Base-by-base conservation (phyloP, 2,329 filamentous ascomycete genomes). In the Stylonectria norvegica region DNA sequence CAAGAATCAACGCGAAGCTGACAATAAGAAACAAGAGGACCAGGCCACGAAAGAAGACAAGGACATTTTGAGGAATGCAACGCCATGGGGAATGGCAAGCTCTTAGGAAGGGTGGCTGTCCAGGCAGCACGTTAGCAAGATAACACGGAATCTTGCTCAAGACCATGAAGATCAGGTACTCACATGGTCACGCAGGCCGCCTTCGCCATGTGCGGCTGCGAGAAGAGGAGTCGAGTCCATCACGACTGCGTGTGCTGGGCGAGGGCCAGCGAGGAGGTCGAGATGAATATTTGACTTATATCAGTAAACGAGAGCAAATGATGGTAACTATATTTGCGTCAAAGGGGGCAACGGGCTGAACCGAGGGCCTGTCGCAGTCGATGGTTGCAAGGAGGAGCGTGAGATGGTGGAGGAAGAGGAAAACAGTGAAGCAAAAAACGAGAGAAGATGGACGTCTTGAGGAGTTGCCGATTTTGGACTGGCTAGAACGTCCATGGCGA, bases 31-130 rank as follows among this genome's bases (percentile, higher is more conserved):
- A 73, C 5, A 58, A 61, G 15, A 75, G 48, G 9, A 75, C 46
- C 4, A 63, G 29, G 9, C 65, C 64, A 29, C 75, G 70, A 15
- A 75, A 49, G 39, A 62, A 57, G 34, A 73, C 65, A 33, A 78
- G 64, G 20, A 62, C 40, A 32, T 67, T 68, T 45, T 76, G 73
- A 18, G 65, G 66, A 34, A 77, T 67, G 37, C 53, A 63, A 5
- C 60, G 51, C 71, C 73, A 77, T 15, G 73, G 69, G 2, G 75
- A 77, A 46, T 76, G 74, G 28, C 69, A 71, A 33, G 67, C 71
- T 52, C 72, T 70, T 11, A 75, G 64, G 41, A 73, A 76, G 11
- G 74, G 69, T 19, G 73, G 70, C 73, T 77, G 32, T 28, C 1
- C 18, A 8, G 6, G n/a, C 5, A 8, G 9, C 4, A 14, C 10